Base-by-base conservation (phyloP, 2,329 filamentous ascomycete species). In the Cadophora luteo-olivacea region DNA sequence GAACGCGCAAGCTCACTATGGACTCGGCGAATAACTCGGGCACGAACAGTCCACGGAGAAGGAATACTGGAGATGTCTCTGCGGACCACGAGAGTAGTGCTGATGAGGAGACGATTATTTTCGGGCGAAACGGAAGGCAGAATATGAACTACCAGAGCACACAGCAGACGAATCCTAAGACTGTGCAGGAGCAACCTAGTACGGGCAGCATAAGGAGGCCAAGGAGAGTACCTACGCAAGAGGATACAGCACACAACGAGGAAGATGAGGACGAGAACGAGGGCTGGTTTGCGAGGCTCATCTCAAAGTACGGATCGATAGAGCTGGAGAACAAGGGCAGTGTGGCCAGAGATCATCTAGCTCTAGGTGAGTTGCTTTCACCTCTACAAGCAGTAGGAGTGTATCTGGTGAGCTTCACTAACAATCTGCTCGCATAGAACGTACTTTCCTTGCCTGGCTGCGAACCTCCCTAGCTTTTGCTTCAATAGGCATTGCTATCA, bases 291-390 rank as follows among this genome's bases (percentile, higher is more conserved):
- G 81, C 81, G 73, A 76, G 77, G 38, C 78, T 87, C 49, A 73
- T 84, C 29, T 80, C 77, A 8, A 79, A 82, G 67, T 84, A 90
- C 72, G 76, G 77, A 33, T 73, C 70, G 51, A 85, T 96, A 63
- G 92, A 95, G 82, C 80, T 96, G 69, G 92, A 96, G 79, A 96
- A 96, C 77, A 95, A 93, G 80, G 92, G 92, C 49, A 93, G 90
- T 77, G 92, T 95, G 49, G 92, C 92, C 12, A 84, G 92, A 75
- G 92, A 96, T 79, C 92, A 96, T 81, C 82, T 96, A 66, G 92
- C 92, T 25, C 81, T 96, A 61, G 92, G 92, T 94, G 79, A 36
- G 29, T 55, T 22, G 29, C 55, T 62, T 25, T 61, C 14, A 24
- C 16, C 19, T 22, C 24, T 51, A 11, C 24, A 12, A 19, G 3